Conservation (phyloP, 2,329 filamentous ascomycete genomes). For the Chrysosporium keratinophilum region DNA sequence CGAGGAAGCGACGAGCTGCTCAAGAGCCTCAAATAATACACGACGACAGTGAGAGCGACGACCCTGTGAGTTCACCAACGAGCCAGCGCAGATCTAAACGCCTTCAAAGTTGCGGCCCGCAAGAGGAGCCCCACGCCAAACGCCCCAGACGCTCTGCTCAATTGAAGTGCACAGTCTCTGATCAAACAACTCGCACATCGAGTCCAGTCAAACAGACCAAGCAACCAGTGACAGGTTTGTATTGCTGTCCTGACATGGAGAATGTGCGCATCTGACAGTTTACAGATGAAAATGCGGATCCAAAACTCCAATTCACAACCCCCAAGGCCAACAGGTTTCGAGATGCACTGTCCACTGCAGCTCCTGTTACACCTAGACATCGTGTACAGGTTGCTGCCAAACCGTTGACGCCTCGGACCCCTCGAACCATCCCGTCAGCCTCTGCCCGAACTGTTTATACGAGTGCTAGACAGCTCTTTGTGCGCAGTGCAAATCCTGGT, state of each 20-base stretch:
- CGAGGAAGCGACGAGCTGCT: conserved; percentile 40
- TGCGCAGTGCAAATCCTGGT: conserved; percentile 63
- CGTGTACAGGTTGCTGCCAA: conserved; percentile 67
- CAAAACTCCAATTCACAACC: conserved; percentile 32
- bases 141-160: conserved; percentile 29
- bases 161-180: conserved; percentile 40
- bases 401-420: conserved; percentile 66
- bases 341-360: conserved; percentile 60
- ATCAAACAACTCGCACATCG: conserved; percentile 38
- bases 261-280: neutral
- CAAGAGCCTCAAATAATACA: conserved; percentile 33
- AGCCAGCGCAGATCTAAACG: conserved; percentile 31
- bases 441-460: conserved; percentile 70
- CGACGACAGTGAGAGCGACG: conserved; percentile 23
- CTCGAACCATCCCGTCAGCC: conserved; percentile 62
- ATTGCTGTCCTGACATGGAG: too few species aligned
- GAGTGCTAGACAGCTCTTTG: conserved; percentile 75
- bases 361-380: conserved; percentile 71
- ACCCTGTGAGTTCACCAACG: conserved; percentile 21
- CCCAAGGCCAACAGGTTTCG: conserved; percentile 49
- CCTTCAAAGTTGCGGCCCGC: conserved; percentile 20
- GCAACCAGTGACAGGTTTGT: conserved; percentile 31
- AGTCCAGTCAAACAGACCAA: conserved; percentile 36
- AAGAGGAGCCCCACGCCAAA: conserved; percentile 20
- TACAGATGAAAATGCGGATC: conserved; percentile 38